Evolutionary conservation across 2,329 filamentous ascomycete genomes (phyloP).

Genomic region (Penicillium paneum): DNA sequence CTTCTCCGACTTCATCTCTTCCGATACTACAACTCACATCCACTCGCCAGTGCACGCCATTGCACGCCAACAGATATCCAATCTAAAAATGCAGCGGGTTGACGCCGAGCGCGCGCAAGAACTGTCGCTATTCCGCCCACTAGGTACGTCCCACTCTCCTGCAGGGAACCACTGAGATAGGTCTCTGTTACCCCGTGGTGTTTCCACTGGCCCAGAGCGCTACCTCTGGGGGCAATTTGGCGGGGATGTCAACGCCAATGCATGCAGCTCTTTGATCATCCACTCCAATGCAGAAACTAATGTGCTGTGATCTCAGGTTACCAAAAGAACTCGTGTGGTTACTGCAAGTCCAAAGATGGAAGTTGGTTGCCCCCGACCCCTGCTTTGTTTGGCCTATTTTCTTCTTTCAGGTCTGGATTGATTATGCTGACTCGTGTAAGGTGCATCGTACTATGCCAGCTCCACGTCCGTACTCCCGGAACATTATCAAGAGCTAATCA

Average conservation of each 20-base stretch:
- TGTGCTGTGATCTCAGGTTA: constrained; percentile 37
- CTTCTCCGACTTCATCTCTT: neutral
- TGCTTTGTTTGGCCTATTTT: neutral
- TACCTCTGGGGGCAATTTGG: constrained; percentile 6
- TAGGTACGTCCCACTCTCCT: constrained; percentile 38
- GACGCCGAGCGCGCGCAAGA: constrained; percentile 42
- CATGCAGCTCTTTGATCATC: constrained; percentile 1
- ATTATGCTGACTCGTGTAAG: constrained; percentile 29
- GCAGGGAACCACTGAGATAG: constrained; percentile 33
- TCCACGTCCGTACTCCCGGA: constrained; percentile 43
- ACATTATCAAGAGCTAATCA: constrained; percentile 49
- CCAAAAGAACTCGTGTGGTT: constrained; percentile 48
- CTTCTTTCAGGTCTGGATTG: neutral
- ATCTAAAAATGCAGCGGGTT: constrained; percentile 28
- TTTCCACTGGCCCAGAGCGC: constrained; percentile 29
- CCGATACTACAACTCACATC: neutral
- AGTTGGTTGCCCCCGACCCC: constrained; percentile 37
- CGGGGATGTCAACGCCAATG: constrained; percentile 4
- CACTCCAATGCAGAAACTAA: constrained; percentile 2
- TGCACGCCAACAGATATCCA: constrained; percentile 1
- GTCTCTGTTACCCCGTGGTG: constrained; percentile 32
- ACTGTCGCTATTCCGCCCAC: constrained; percentile 45
- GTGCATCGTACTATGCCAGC: constrained; percentile 47
- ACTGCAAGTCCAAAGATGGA: constrained; percentile 47
- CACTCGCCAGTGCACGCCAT: neutral